phyloP scores from a whole-genome alignment of 495 filamentous ascomycete species.

The Daldinia loculata region DNA sequence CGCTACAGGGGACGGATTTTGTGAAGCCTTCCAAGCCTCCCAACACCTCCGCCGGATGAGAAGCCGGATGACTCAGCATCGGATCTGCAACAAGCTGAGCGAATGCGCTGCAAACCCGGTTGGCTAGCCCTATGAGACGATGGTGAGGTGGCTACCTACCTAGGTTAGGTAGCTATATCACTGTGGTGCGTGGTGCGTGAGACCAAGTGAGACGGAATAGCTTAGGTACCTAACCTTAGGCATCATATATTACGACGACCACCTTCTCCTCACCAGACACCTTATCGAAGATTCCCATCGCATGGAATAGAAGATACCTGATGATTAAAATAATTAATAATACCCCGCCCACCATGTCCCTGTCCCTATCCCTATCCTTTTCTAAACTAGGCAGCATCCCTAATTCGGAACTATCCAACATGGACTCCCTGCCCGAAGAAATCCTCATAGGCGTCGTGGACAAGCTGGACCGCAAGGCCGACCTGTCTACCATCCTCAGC shows the following conservation, averaged over 20 bases:
- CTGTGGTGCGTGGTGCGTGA: too few relatives aligned
- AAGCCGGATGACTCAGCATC: not conserved
- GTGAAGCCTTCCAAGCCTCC: not conserved
- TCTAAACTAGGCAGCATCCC: not conserved
- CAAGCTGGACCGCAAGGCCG: conserved; percentile 1
- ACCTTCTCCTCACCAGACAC: not conserved
- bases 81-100: not conserved
- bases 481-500: conserved; percentile 7
- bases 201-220: not conserved
- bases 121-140: not conserved
- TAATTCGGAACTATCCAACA: not conserved
- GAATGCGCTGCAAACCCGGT: not conserved
- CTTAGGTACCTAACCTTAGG: too few relatives aligned
- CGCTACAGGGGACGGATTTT: not conserved
- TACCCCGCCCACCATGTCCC: not conserved
- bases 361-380: not conserved
- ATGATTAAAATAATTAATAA: not conserved
- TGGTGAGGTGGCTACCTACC: not conserved
- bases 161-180: too few relatives aligned
- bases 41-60: not conserved
- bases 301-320: not conserved
- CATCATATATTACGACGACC: not conserved
- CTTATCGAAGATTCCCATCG: not conserved
- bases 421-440: conserved; percentile 12
- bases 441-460: conserved; percentile 3